Evolutionary conservation across 805 yeast species (phyloP), one percentile per base, ranked within the genome.

Genomic region (Yamadazyma laniorum): DNA sequence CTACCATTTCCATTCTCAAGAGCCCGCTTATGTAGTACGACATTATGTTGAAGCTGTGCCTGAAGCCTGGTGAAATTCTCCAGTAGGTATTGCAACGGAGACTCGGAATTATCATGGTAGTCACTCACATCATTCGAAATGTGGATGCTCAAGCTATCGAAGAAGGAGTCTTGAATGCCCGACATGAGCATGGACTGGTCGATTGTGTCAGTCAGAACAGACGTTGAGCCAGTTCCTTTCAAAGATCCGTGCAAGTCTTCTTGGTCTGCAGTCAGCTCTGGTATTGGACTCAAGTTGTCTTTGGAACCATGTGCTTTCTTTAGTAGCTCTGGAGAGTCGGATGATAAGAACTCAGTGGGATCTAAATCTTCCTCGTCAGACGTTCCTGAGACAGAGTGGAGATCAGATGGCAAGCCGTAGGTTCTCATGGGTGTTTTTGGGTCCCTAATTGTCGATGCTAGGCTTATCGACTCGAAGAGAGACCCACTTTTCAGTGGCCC

Each of bases 1-100:
- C 56, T 53, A 13, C 49, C 54, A 44, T 63, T 63, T 1, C 77
- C 77, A 3, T 48, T 40, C 7, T 47, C 42, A 11, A 72, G 48
- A 25, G 53, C 56, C 22, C 19, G 39, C 16, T 39, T 30, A 18
- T 43, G 50, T 3, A 39, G 34, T 13, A 12, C 15, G 4, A 43
- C 28, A 18, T 28, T 35, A 21, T 30, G 27, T 12, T 32, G 14
- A 11, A 46, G 39, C 12, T 37, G 39, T 4, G 9, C 6, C 4
- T 15, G 15, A 2, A 46, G 39, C 3, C 25, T 28, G 11, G 32
- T 34, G 22, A n/a, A 34, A 2, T 16, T 36, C 22, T 43, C 39
- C 14, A 40, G 47, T 13, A 46, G 35, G 28, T 35, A 35, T 25
- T 35, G 40, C 6, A 43, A n/a, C 5, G 49, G 39, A 2, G 43